phyloP scores from a whole-genome alignment of 2,329 filamentous ascomycete species.

The Aspergillus tubingensis region DNA sequence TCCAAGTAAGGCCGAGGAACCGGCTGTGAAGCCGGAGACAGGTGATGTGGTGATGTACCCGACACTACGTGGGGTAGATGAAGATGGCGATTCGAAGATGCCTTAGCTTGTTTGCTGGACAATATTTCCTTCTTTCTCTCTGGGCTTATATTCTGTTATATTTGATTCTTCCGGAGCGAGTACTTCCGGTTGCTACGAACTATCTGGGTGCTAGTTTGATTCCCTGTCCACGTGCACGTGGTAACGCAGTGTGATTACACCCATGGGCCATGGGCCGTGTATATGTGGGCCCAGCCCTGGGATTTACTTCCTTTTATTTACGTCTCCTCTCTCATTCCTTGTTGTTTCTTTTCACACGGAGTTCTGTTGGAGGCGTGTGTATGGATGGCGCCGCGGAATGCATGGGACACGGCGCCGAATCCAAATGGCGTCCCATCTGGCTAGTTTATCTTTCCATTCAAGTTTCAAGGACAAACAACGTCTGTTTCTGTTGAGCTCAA shows the following conservation, averaged over 20 bases:
- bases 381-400: background rate
- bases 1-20: constrained; percentile 27
- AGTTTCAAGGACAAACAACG: background rate
- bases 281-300: background rate
- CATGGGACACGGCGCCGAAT: background rate
- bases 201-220: constrained; percentile 6
- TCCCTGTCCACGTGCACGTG: constrained; percentile 8
- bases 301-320: background rate
- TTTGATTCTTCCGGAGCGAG: constrained; percentile 8
- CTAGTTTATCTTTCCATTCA: background rate
- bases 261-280: background rate
- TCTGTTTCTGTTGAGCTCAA: background rate
- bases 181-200: constrained; percentile 9
- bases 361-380: background rate
- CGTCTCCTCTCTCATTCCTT: background rate
- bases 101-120: constrained; percentile 20
- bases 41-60: constrained; percentile 35
- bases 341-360: background rate
- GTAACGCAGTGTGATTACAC: background rate
- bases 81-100: constrained; percentile 42
- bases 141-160: constrained; percentile 13
- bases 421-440: background rate
- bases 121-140: constrained; percentile 14
- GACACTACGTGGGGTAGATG: constrained; percentile 35
- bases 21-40: constrained; percentile 25